These are phyloP conservation scores for Colletotrichum sp. DNA, from an alignment of 2,329 filamentous ascomycete species.

Conservation along the genomic window DNA sequence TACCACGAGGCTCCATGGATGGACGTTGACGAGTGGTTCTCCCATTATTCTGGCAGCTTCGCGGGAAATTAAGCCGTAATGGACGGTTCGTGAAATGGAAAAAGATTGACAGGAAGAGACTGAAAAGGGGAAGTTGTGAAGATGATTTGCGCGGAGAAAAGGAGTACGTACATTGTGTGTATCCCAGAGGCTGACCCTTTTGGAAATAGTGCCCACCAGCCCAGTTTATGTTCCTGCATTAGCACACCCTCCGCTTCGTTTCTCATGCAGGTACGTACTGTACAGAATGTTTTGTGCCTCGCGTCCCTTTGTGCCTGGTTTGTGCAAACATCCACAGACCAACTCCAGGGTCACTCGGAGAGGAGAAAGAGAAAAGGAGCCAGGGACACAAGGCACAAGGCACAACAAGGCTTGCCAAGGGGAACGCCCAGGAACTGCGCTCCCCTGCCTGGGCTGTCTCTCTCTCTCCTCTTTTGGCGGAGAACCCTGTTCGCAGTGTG, in stretches of 20 bases:
- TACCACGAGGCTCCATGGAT: background rate
- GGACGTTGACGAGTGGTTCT: background rate
- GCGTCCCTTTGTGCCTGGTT: background rate
- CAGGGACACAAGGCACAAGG: background rate
- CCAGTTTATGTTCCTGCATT: constrained; percentile 17
- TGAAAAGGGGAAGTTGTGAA: constrained; percentile 14
- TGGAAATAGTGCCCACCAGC: background rate
- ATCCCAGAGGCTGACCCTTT: background rate
- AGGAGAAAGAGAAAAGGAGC: background rate
- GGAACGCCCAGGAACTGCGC: background rate
- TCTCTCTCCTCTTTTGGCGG: constrained; percentile 17
- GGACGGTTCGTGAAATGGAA: constrained; percentile 3
- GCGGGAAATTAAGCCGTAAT: constrained; percentile 14
- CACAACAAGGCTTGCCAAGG: constrained; percentile 7
- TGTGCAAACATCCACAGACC: background rate
- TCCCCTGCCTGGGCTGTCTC: background rate
- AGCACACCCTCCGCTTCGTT: background rate
- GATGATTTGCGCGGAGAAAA: background rate
- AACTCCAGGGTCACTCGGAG: background rate
- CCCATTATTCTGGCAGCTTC: background rate
- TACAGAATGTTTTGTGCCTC: background rate
- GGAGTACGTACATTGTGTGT: background rate
- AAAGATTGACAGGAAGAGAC: background rate
- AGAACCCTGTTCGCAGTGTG: constrained; percentile 11
- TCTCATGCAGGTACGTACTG: background rate